Base-by-base conservation (phyloP, 2,329 filamentous ascomycete genomes). In the Claviceps sorghi region DNA sequence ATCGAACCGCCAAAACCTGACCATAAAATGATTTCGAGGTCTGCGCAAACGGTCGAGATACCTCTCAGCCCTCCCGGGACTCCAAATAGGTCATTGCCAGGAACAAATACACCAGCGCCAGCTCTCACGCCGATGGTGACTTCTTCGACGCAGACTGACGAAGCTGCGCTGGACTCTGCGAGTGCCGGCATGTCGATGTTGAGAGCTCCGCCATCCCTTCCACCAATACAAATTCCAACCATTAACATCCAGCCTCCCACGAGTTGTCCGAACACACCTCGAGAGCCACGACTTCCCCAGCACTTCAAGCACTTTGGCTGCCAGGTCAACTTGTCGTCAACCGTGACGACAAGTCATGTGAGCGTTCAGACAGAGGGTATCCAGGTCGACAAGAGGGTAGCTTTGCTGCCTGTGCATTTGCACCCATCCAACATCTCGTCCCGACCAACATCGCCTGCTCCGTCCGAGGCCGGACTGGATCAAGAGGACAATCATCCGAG, bases 201-300 rank as follows among this genome's bases (percentile, higher is more conserved):
- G 2, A 61, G 67, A 4, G 60, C 65, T 9, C 52, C 58, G 49
- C 67, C 58, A 48, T 62, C 58, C 56, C 68, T 66, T 10, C 67
- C 68, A 53, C 69, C 72, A 58, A 67, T 80, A 54, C 62, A 74
- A 4, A 85, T 96, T 55, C 91, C 91, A 0, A 86, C 83, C 60
- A 98, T 98, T 63, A 86, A 88, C 52, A 88, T 98, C 50, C 86
- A 95, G 59, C 93, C 93, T 34, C 91, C 93, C 0, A 81, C 77
- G 3, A 95, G 88, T 52, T 80, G 86, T 48, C 89, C 91, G n/a
- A 74, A 83, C 4, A 89, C 88, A 2, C 88, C 88, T 2, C 79
- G 78, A 48, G 80, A 84, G 58, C 82, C 84, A 50, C 76, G 82
- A 6, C 78, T 95, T 52, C 82, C 95, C 32, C 89, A 89, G 51